Evolutionary conservation across 2,329 filamentous ascomycete genomes (phyloP).

Genomic region (Cordyceps fumosorosea): DNA sequence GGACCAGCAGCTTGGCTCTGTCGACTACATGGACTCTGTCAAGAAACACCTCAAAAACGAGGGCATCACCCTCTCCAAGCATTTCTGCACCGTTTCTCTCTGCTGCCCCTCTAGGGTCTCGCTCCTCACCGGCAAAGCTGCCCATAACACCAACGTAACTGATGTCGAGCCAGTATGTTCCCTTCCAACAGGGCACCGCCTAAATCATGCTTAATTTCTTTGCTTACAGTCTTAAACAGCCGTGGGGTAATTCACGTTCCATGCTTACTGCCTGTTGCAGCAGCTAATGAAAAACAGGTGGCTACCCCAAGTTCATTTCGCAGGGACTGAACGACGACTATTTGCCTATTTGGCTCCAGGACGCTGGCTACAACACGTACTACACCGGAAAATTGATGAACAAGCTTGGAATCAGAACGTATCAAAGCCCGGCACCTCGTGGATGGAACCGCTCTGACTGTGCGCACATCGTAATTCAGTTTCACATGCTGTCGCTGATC

Average conservation of each 20-base stretch:
- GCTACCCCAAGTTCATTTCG: slow-evolving; percentile 44
- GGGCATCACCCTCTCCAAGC: slow-evolving; percentile 52
- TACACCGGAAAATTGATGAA: slow-evolving; percentile 53
- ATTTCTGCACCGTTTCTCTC: slow-evolving; percentile 58
- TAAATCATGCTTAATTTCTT: neutral
- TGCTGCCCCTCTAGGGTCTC: slow-evolving; percentile 60
- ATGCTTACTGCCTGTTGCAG: neutral
- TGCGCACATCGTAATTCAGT: slow-evolving; percentile 9
- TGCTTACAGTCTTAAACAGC: slow-evolving; percentile 18
- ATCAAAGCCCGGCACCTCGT: slow-evolving; percentile 42
- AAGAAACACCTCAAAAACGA: slow-evolving; percentile 47
- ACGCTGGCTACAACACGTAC: slow-evolving; percentile 45
- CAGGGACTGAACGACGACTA: slow-evolving; percentile 44
- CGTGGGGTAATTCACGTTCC: neutral
- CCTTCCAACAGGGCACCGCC: slow-evolving; percentile 43
- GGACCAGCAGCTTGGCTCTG: slow-evolving; percentile 53
- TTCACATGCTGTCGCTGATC: neutral
- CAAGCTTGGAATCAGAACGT: slow-evolving; percentile 41
- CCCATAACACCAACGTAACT: slow-evolving; percentile 60
- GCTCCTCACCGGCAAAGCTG: slow-evolving; percentile 50
- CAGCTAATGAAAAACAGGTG: slow-evolving; percentile 16
- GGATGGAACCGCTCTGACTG: slow-evolving; percentile 49
- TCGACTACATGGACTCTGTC: slow-evolving; percentile 51
- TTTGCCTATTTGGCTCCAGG: slow-evolving; percentile 45
- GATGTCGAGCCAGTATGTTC: slow-evolving; percentile 24